Evolutionary conservation across 257 asterid genomes (phyloP), one percentile per base, ranked within the genome.

Genomic region (Cinchona pubescens): DNA sequence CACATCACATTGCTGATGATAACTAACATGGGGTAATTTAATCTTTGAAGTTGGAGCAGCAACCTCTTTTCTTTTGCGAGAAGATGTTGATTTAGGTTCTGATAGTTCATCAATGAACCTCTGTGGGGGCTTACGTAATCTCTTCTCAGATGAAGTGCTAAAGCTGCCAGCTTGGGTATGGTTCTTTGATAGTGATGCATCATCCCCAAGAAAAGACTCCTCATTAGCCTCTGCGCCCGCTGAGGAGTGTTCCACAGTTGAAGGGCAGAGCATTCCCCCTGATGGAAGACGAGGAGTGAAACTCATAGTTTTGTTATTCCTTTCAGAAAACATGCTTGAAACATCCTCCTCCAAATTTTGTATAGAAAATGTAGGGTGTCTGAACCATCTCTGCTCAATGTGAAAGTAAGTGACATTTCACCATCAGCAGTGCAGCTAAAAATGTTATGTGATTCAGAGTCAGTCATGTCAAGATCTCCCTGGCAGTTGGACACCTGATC

Each of bases 41-140:
- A 68, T 86, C 86, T 81, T 88, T 40, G 82, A 59, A 16, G 79
- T 69, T 11, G 88, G 81, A 67, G 86, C 77, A 53, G 91, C 78
- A 81, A 77, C 60, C 51, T 80, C 90, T 69, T 76, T 83, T 79
- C 78, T 86, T 85, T 74, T 92, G 74, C 75, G 87, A 25, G 71
- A 42, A 74, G 67, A 71, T 77, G 77, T 87, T 19, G 83, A 76
- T 63, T 75, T 76, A 32, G 90, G 85, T 62, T 91, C 92, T 76
- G 85, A 78, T 65, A 90, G 81, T 83, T 89, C 98, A 45, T 90
- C 99, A 76, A 94, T 88, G 80, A 88, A 94, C 85, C 99, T 92
- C 86, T 82, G 88, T 12, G 98, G 94, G 70, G 99, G 98, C 87
- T 85, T 94, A 45, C 99, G 96, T 23, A 89, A 80, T 74, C 99